A percentile compares a stretch with the other conserved stretches of the same genome.
Conservation (phyloP, 805 yeast species). For the Kodamaea kaohsiungensis region DNA sequence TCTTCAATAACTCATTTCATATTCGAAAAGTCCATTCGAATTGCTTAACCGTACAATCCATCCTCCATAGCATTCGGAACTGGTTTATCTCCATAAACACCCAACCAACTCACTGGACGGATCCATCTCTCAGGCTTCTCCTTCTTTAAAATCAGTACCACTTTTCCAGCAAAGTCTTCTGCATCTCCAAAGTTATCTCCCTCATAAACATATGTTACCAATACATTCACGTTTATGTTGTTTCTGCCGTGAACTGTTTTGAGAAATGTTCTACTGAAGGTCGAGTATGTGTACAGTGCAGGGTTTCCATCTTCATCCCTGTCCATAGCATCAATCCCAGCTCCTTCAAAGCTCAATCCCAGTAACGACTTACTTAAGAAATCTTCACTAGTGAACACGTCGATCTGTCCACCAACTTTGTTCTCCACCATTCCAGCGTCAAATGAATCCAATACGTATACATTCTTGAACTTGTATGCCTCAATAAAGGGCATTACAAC, state of each 20-base stretch:
- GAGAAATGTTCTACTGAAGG: slow-evolving; percentile 6
- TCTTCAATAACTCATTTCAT: no score
- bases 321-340: background rate
- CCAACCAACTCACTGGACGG: slow-evolving; percentile 78
- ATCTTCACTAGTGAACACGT: slow-evolving; percentile 31
- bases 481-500: slow-evolving; percentile 52
- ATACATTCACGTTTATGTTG: slow-evolving; percentile 30
- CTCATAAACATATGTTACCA: slow-evolving; percentile 74
- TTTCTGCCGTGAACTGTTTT: slow-evolving; percentile 3
- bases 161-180: slow-evolving; percentile 43
- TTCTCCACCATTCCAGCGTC: slow-evolving; percentile 56
- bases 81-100: slow-evolving; percentile 77
- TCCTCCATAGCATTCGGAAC: slow-evolving; percentile 70
- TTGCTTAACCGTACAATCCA: slow-evolving; percentile 62
- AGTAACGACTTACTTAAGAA: slow-evolving; percentile 31
- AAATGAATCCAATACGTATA: slow-evolving; percentile 68
- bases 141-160: slow-evolving; percentile 28
- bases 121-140: slow-evolving; percentile 32
- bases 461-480: slow-evolving; percentile 38
- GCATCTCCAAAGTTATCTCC: slow-evolving; percentile 88
- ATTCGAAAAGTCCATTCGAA: no score
- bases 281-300: slow-evolving; percentile 13
- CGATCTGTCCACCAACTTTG: slow-evolving; percentile 23
- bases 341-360: slow-evolving; percentile 22
- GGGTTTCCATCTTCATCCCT: slow-evolving; percentile 6